Base-by-base conservation (phyloP, 1,284 basidiomycete species). In the Caloboletus inedulis region DNA sequence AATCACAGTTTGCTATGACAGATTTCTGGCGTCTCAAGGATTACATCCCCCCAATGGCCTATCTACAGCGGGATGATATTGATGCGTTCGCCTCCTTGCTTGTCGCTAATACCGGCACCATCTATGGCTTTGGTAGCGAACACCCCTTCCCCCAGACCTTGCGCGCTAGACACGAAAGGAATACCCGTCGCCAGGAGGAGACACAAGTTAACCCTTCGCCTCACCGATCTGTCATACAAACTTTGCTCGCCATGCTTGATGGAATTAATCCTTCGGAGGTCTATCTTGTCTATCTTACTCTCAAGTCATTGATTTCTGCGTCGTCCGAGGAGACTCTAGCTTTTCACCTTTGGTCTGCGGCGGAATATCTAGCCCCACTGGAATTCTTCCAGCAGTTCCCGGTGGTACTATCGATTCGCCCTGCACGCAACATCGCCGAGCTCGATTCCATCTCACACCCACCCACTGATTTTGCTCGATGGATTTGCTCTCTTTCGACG, bases 1-100 rank as follows among this genome's bases (percentile, higher is more conserved):
- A 71, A 49, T 65, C 66, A 3, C 72, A 74, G 25, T 89, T 89
- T 54, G 71, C 80, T 3, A 71, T 69, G 47, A 74, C 74, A 3
- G 83, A 87, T 57, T 94, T 95, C 65, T 95, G 92, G 92, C 78
- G 81, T 35, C 72, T 95, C 60, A 91, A 91, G 62, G 80, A 83
- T 18, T 84, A 78, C 59, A 86, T 94, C 36, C 86, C 86, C 3
- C 52, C 74, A 1, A 59, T 59, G 2, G 69, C 75, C 3, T 69
- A 77, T 25, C 68, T 89, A 27, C 78, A 81, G 35, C 75, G 76
- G 34, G 81, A 84, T 31, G 89, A 92, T 57, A 75, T 86, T 5
- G 74, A 82, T 45, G 87, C 89, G 0, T 93, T 95, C 58, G 78
- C 86, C n/a, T 76, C 81, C 13, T 72, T 95, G 8, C 72, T 96